Base-by-base conservation (phyloP, 2,329 filamentous ascomycete genomes). In the Pseudogymnoascus sp. region DNA sequence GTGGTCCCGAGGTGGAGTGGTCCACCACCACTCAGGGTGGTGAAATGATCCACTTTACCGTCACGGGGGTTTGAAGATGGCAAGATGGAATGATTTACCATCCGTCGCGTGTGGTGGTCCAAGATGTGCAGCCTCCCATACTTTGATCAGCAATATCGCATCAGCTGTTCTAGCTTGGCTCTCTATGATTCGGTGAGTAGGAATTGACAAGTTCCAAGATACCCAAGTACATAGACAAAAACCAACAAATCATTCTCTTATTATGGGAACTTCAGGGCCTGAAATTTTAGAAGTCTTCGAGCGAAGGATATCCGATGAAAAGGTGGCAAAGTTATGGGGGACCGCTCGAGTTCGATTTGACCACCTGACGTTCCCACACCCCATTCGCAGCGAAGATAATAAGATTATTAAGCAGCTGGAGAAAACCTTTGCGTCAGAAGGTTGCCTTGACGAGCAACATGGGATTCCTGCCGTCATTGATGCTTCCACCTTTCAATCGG, bases 321-420 rank as follows among this genome's bases (percentile, higher is more conserved):
- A 60, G 26, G 46, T 26, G 22, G 50, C 61, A 1, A 59, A 63
- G 62, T 60, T 61, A 46, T 64, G 37, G 26, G 62, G 60, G 31
- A 16, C 61, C 41, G 64, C 63, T n/a, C 61, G 16, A 60, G 63
- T 65, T 16, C 62, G 37, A 16, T 62, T 67, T 62, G 16, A n/a
- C 60, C 53, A 66, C 43, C 61, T 67, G 26, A 43, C 64, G 22
- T 67, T 67, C 59, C 63, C 53, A 59, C 11, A 67, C 50, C 63
- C 50, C 37, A 61, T 22, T 40, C 60, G 61, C 62, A 26, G 56
- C 14, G 60, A 66, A 28, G 38, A 65, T 59, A 60, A 28, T 35
- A 66, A 63, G 50, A 56, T 62, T 12, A 64, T 67, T 60, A 26
- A 61, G 35, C 50, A 61, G 24, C 61, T 67, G 16, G 62, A 59